Conservation (phyloP, 441 rosid genomes). For the Dalechampia spathulata region DNA sequence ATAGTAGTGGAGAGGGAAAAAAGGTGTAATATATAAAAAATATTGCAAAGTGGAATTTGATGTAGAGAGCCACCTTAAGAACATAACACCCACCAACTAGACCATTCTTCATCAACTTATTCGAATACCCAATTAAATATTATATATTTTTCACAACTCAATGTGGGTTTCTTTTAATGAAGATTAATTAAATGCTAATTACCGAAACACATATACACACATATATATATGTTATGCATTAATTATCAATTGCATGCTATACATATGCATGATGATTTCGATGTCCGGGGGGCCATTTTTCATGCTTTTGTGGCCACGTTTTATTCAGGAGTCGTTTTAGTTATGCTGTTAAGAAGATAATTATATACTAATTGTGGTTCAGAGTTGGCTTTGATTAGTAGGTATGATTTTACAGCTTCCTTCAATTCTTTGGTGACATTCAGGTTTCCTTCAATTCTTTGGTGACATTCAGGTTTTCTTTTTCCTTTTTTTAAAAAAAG, state of each 20-base stretch:
- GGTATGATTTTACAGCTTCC: neutral
- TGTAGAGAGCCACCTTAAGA: conserved; percentile 3
- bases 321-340: neutral
- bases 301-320: neutral
- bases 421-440: neutral
- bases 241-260: too few species aligned
- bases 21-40: neutral
- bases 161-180: too few species aligned
- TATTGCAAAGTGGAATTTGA: conserved; percentile 17
- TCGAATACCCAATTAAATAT: neutral
- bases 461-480: too few species aligned
- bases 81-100: conserved; percentile 8
- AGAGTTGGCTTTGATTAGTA: neutral
- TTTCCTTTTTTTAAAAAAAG: too few species aligned
- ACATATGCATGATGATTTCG: neutral
- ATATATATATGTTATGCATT: too few species aligned
- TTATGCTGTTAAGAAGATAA: neutral
- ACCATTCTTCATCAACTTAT: conserved; percentile 1
- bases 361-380: neutral
- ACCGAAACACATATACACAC: too few species aligned
- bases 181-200: too few species aligned
- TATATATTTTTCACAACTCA: too few species aligned
- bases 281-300: neutral
- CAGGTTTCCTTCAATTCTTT: too few species aligned
- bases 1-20: neutral